Evolutionary conservation across 2,329 filamentous ascomycete species (phyloP), one percentile per base, ranked within the genome.

Genomic region (Colletotrichum melonis): DNA sequence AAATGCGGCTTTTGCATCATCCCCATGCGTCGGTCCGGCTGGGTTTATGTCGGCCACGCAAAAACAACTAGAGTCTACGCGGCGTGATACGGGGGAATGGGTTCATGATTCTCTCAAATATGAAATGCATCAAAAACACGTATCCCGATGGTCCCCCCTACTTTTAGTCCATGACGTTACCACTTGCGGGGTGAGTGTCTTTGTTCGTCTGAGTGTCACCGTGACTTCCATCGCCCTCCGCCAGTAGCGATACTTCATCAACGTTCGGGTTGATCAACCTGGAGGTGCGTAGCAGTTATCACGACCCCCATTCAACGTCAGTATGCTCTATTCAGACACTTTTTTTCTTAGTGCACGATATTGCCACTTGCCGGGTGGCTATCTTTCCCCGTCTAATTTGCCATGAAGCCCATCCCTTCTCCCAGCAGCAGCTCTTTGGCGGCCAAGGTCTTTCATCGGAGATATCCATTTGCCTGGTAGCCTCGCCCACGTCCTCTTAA

Each of bases 81-180:
- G 74, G 74, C 74, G 74, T 69, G 73, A 73, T 69, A 74, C 58
- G 74, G 74, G 62, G 74, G 72, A 75, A 75, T 72, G 74, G 74
- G 74, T 75, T 75, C 74, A 74, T 75, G 74, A 74, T 74, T 75
- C 74, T 75, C 74, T 75, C 74, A 74, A 74, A 70, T 74, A 74
- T 70, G 67, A 75, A 75, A 67, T 74, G 64, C 73, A 75, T 74
- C 65, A 60, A 67, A 68, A 68, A 69, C 58, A 57, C 26, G 59
- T 56, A 57, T 52, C 42, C 67, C 55, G 24, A 38, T 38, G 56
- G 71, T 66, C 38, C 67, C 67, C 42, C 42, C 54, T 30, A 16
- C n/a, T 63, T 42, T n/a, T 11, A 7, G 32, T 62, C 24, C 24
- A 63, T 64, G 60, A 54, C 55, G 42, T 4, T 68, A 11, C 57